Percentiles rank a stretch among this genome's conserved stretches.
Conservation (phyloP, 208 protist genomes). For the Crithidia expoeki region DNA sequence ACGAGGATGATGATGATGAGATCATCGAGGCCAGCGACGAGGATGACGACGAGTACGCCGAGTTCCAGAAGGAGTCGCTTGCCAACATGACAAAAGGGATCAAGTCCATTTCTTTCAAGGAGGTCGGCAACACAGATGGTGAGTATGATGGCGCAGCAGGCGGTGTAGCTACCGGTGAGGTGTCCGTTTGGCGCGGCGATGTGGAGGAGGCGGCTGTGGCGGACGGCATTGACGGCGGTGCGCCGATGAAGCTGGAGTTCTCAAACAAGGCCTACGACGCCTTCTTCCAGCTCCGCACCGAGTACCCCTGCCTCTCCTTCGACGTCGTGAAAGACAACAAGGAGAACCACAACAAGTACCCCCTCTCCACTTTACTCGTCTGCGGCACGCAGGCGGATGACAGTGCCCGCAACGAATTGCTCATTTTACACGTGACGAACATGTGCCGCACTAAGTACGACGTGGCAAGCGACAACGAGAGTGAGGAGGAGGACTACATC, state of each 20-base stretch:
- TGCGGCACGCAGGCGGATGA: slow-evolving; percentile 96
- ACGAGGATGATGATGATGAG: slow-evolving; percentile 55
- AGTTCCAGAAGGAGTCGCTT: slow-evolving; percentile 71
- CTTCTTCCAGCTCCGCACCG: slow-evolving; percentile 89
- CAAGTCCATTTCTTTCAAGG: slow-evolving; percentile 61
- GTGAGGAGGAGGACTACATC: slow-evolving; percentile 85
- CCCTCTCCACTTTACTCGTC: slow-evolving; percentile 91
- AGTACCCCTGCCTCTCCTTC: slow-evolving; percentile 91
- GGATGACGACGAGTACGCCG: slow-evolving; percentile 79
- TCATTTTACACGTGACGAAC: slow-evolving; percentile 92
- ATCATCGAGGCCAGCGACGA: slow-evolving; percentile 63
- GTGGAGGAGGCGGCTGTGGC: slow-evolving; percentile 33
- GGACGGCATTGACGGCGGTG: slow-evolving; percentile 27
- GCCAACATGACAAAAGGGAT: slow-evolving; percentile 39
- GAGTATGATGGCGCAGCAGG: slow-evolving; percentile 32
- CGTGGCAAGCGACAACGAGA: slow-evolving; percentile 89
- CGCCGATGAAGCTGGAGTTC: slow-evolving; percentile 62
- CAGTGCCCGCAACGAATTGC: slow-evolving; percentile 92
- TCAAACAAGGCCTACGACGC: slow-evolving; percentile 90
- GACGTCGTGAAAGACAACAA: slow-evolving; percentile 75
- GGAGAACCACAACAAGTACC: slow-evolving; percentile 84
- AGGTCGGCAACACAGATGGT: slow-evolving; percentile 20
- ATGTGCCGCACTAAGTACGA: slow-evolving; percentile 95
- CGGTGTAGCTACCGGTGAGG: slow-evolving; percentile 22
- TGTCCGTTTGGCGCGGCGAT: slow-evolving; percentile 35